Base-by-base conservation (phyloP, 805 yeast species). In the Sugiyamaella marilandica region DNA sequence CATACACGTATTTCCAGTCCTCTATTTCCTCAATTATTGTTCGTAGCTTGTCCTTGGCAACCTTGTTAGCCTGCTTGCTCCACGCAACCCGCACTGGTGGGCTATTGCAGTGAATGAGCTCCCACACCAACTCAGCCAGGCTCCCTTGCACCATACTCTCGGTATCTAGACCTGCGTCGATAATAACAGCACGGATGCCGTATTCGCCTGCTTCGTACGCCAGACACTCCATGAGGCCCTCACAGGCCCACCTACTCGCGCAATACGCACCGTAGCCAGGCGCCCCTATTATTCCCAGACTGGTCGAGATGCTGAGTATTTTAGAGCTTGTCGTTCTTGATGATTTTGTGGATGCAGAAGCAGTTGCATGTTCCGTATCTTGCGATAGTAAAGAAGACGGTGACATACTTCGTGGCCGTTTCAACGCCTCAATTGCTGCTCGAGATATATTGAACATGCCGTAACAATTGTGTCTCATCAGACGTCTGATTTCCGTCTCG, bases 1-100 rank as follows among this genome's bases (percentile, higher is more conserved):
- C 66, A 55, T 52, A 66, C 43, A 68, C 41, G 56, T 59, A 67
- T 61, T 64, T 67, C 71, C 71, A 68, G 46, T 68, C 71, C 54
- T 68, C 71, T n/a, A 67, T 61, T 50, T 68, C 71, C 55, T 68
- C 71, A 14, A 62, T 61, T 21, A 49, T 55, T 41, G 60, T 55
- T 32, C 71, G 54, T 50, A 68, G 51, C 57, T 64, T 60, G 46
- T 65, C 65, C n/a, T 58, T 58, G 50, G 62, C 55, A 14, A 55
- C 56, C 24, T 56, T 57, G 8, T 59, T 56, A 10, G 68, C 64
- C 37, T 62, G 62, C n/a, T 61, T 34, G 7, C 69, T 66, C 3
- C 59, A 47, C 43, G 61, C 55, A 26, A 67, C 50, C 26, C 69
- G 54, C 41, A 62, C 36, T 32, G 70, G 69, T 18, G 69, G 69